Evolutionary conservation across 2,329 filamentous ascomycete species (phyloP).

Genomic region (Pseudogymnoascus sp.): DNA sequence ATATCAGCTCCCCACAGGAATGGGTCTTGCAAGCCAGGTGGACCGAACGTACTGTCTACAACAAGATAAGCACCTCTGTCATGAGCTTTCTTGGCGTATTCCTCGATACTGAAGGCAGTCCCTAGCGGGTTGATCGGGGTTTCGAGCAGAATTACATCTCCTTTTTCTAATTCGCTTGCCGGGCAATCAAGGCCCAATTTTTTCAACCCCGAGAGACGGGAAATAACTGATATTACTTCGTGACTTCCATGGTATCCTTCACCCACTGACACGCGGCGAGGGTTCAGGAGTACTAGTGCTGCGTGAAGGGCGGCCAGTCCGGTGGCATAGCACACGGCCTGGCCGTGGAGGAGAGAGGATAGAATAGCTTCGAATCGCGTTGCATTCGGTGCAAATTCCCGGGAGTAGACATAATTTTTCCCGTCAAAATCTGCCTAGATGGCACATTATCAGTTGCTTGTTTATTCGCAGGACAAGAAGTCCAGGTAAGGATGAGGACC

Average conservation of each 20-base stretch:
- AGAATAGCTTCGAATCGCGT: conserved; percentile 81
- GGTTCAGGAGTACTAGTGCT: conserved; percentile 74
- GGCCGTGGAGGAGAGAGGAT: conserved; percentile 60
- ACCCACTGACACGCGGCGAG: conserved; percentile 71
- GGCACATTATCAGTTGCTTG: not conserved
- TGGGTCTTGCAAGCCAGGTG: conserved; percentile 80
- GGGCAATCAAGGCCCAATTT: conserved; percentile 64
- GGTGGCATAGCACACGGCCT: conserved; percentile 68
- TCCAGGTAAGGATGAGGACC: conserved; percentile 21
- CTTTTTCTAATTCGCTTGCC: conserved; percentile 55
- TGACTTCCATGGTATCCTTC: conserved; percentile 91
- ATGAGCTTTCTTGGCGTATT: conserved; percentile 66
- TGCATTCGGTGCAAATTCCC: conserved; percentile 67
- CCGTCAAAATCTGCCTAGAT: conserved; percentile 30
- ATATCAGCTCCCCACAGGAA: conserved; percentile 74
- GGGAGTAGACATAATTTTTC: conserved; percentile 75
- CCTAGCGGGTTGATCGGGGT: conserved; percentile 90
- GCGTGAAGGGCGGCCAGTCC: conserved; percentile 86
- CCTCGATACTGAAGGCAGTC: conserved; percentile 62
- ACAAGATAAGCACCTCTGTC: conserved; percentile 64
- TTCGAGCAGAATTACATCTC: conserved; percentile 85
- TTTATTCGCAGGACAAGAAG: not conserved
- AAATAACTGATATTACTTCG: conserved; percentile 66
- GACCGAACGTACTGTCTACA: conserved; percentile 91
- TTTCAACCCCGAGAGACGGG: conserved; percentile 66